A percentile compares a stretch with the other conserved stretches of the same genome.
Conservation (phyloP, 257 asterid genomes). For the Gynochthodes officinalis region DNA sequence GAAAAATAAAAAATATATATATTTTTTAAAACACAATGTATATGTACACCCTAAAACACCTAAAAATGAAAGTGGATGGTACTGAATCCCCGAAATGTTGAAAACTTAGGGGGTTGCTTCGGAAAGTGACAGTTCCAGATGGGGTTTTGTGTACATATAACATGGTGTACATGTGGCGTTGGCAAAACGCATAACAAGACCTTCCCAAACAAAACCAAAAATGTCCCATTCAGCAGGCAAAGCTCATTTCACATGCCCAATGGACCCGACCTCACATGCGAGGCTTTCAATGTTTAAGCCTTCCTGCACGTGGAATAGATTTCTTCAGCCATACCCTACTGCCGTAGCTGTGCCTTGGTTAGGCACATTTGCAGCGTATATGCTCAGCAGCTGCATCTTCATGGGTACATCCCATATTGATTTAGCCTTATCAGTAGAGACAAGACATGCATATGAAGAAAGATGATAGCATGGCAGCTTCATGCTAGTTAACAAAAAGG, state of each 20-base stretch:
- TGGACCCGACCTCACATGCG: slow-evolving; percentile 61
- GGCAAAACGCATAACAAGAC: slow-evolving; percentile 33
- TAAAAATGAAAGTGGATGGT: slow-evolving; percentile 10
- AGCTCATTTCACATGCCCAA: slow-evolving; percentile 33
- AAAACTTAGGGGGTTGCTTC: slow-evolving; percentile 6
- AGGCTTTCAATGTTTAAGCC: slow-evolving; percentile 15
- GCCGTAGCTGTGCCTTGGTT: too few species aligned
- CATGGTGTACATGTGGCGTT: slow-evolving; percentile 53
- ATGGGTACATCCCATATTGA: background rate
- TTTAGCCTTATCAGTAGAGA: too few species aligned
- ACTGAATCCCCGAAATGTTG: background rate
- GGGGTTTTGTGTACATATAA: slow-evolving; percentile 24
- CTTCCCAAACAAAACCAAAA: too few species aligned
- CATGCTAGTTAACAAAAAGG: too few species aligned
- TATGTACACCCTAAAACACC: too few species aligned
- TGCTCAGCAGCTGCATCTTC: background rate
- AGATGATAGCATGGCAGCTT: too few species aligned
- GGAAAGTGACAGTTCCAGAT: slow-evolving; percentile 35
- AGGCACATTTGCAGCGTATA: background rate
- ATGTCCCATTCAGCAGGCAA: slow-evolving; percentile 10
- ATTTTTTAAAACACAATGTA: too few species aligned
- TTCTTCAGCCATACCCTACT: background rate
- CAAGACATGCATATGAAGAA: background rate
- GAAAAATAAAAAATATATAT: too few species aligned
- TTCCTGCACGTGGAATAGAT: slow-evolving; percentile 10